Evolutionary conservation across 345 rosid genomes (phyloP).

Genomic region (Limnanthes douglasii): DNA sequence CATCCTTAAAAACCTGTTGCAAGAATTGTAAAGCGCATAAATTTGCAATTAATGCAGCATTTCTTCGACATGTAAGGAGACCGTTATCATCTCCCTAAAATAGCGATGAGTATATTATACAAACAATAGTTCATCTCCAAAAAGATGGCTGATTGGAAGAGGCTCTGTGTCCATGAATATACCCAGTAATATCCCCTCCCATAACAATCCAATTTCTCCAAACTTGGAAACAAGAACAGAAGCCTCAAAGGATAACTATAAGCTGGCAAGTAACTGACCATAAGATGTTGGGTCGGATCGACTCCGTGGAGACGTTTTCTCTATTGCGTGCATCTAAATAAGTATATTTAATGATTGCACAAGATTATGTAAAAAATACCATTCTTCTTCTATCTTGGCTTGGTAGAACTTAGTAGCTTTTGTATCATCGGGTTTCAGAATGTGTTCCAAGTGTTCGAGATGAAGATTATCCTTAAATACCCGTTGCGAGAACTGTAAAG

Average conservation of each 20-base stretch:
- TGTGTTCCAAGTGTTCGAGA: no score
- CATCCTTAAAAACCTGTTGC: slow-evolving; percentile 64
- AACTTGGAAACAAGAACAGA: slow-evolving; percentile 63
- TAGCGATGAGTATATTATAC: slow-evolving; percentile 29
- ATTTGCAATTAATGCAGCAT: slow-evolving; percentile 47
- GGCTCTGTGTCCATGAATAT: slow-evolving; percentile 76
- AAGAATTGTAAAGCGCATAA: slow-evolving; percentile 76
- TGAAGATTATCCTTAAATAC: no score
- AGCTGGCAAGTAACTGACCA: slow-evolving; percentile 76
- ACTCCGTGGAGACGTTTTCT: slow-evolving; percentile 38
- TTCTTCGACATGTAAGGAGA: slow-evolving; percentile 30
- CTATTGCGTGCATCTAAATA: slow-evolving; percentile 37
- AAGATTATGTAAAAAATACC: no score
- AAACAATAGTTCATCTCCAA: slow-evolving; percentile 71
- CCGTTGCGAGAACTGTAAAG: no score
- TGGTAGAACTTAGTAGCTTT: no score
- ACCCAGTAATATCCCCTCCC: slow-evolving; percentile 81
- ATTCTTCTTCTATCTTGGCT: no score
- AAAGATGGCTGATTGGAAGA: slow-evolving; percentile 64
- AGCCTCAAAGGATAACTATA: slow-evolving; percentile 73
- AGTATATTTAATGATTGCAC: slow-evolving; percentile 61
- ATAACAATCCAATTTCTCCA: slow-evolving; percentile 69
- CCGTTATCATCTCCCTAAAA: slow-evolving; percentile 31
- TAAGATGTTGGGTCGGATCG: slow-evolving; percentile 83
- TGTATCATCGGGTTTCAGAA: no score